These are phyloP conservation scores for Skeletonema costatum DNA, from an alignment of 108 stramenopile species.

Conservation along the genomic window DNA sequence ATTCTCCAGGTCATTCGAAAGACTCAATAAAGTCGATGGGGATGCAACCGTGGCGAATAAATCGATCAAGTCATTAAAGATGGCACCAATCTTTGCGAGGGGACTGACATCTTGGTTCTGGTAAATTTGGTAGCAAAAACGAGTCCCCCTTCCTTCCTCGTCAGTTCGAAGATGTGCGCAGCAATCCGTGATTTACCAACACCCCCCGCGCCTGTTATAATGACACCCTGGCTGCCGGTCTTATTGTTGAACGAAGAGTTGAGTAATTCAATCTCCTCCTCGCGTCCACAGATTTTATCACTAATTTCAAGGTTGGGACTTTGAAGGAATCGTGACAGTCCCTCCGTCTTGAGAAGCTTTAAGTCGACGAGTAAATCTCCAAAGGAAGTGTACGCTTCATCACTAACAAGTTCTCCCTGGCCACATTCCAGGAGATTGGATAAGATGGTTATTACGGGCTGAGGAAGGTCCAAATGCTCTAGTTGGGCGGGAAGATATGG, in stretches of 20 bases:
- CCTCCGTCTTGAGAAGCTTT: slow-evolving; percentile 14
- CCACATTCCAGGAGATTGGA: slow-evolving; percentile 26
- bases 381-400: slow-evolving; percentile 27
- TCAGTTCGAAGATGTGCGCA: background rate
- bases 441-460: background rate
- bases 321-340: slow-evolving; percentile 26
- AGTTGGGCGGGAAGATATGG: background rate
- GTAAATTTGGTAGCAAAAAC: slow-evolving; percentile 30
- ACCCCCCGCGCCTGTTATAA: slow-evolving; percentile 19
- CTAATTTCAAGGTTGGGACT: slow-evolving; percentile 1
- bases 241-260: slow-evolving; percentile 15
- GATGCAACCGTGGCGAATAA: background rate
- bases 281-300: slow-evolving; percentile 29
- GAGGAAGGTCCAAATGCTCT: background rate
- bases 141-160: background rate
- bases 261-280: slow-evolving; percentile 3
- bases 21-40: slow-evolving; percentile 1
- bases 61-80: slow-evolving; percentile 23
- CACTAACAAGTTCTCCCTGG: slow-evolving; percentile 7
- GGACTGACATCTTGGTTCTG: slow-evolving; percentile 17
- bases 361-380: slow-evolving; percentile 18
- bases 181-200: slow-evolving; percentile 36
- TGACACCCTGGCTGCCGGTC: background rate
- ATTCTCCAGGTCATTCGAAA: slow-evolving; percentile 1
- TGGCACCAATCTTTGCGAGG: slow-evolving; percentile 7